Evolutionary conservation across 345 rosid genomes (phyloP).

Genomic region (Euclidium syriacum): DNA sequence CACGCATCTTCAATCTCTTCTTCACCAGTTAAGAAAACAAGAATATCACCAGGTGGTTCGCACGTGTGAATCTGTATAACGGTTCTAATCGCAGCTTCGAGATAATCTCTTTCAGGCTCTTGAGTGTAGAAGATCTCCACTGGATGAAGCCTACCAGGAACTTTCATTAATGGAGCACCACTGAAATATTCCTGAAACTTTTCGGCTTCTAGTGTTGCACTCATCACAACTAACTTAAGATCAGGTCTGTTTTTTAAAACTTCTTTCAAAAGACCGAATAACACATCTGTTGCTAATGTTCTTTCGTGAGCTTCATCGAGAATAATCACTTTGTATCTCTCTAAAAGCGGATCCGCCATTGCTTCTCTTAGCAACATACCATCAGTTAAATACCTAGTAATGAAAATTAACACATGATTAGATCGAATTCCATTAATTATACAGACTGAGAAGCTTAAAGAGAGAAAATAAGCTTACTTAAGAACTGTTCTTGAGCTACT

Average conservation of each 20-base stretch:
- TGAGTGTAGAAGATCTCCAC: slow-evolving; percentile 95
- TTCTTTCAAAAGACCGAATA: slow-evolving; percentile 93
- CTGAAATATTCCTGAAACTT: slow-evolving; percentile 92
- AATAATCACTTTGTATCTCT: slow-evolving; percentile 90
- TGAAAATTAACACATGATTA: neutral
- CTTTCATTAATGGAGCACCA: slow-evolving; percentile 96
- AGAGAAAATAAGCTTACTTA: slow-evolving; percentile 49
- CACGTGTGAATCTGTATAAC: slow-evolving; percentile 87
- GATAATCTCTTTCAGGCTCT: slow-evolving; percentile 97
- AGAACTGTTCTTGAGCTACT: slow-evolving; percentile 80
- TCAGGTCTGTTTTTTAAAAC: slow-evolving; percentile 82
- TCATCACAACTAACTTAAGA: slow-evolving; percentile 95
- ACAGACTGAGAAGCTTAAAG: neutral
- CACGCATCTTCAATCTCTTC: slow-evolving; percentile 99
- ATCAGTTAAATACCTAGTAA: slow-evolving; percentile 86
- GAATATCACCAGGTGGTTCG: slow-evolving; percentile 87
- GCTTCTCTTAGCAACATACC: slow-evolving; percentile 99
- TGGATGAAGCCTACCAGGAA: slow-evolving; percentile 98
- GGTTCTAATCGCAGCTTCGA: slow-evolving; percentile 93
- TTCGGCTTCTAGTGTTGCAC: slow-evolving; percentile 99
- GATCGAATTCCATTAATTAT: neutral
- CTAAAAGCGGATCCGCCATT: slow-evolving; percentile 95
- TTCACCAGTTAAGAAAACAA: slow-evolving; percentile 96
- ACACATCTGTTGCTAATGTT: slow-evolving; percentile 86
- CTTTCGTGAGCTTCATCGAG: slow-evolving; percentile 99